Conservation (phyloP, 768 basidiomycete genomes). For the Lentinula sp. region DNA sequence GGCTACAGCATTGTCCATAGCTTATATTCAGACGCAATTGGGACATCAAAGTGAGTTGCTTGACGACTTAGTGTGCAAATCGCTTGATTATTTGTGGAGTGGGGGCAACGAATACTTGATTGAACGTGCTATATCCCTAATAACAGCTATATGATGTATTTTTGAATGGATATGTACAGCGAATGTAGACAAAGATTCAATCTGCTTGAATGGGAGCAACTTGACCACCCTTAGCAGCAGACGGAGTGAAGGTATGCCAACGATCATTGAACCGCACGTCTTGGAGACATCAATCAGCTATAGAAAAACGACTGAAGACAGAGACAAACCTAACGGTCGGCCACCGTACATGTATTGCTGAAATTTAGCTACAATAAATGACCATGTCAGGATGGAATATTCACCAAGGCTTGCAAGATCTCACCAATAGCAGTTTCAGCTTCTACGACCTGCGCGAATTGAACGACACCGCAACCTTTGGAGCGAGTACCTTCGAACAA, state of each 20-base stretch:
- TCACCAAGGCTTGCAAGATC: slow-evolving; percentile 13
- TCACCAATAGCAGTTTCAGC: slow-evolving; percentile 91
- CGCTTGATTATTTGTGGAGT: slow-evolving; percentile 28
- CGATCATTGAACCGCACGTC: slow-evolving; percentile 95
- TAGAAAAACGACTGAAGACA: neutral
- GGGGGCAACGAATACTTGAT: slow-evolving; percentile 14
- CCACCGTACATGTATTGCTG: slow-evolving; percentile 95
- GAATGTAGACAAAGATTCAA: neutral
- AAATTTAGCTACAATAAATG: slow-evolving; percentile 66
- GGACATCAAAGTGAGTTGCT: slow-evolving; percentile 32
- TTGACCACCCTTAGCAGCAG: slow-evolving; percentile 84
- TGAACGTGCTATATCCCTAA: neutral
- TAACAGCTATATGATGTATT: neutral
- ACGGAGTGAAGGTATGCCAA: slow-evolving; percentile 89
- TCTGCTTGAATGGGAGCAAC: slow-evolving; percentile 63
- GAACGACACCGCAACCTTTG: slow-evolving; percentile 94
- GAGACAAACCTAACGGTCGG: slow-evolving; percentile 65
- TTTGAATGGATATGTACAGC: neutral
- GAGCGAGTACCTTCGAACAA: slow-evolving; percentile 88
- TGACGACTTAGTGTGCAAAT: slow-evolving; percentile 35
- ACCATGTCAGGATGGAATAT: neutral
- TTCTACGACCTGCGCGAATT: slow-evolving; percentile 81
- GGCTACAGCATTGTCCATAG: slow-evolving; percentile 43
- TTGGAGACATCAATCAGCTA: slow-evolving; percentile 16
- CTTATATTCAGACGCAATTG: slow-evolving; percentile 35